These are phyloP conservation scores for Curvularia sp. DNA, from an alignment of 2,329 filamentous ascomycete species.

Conservation along the genomic window DNA sequence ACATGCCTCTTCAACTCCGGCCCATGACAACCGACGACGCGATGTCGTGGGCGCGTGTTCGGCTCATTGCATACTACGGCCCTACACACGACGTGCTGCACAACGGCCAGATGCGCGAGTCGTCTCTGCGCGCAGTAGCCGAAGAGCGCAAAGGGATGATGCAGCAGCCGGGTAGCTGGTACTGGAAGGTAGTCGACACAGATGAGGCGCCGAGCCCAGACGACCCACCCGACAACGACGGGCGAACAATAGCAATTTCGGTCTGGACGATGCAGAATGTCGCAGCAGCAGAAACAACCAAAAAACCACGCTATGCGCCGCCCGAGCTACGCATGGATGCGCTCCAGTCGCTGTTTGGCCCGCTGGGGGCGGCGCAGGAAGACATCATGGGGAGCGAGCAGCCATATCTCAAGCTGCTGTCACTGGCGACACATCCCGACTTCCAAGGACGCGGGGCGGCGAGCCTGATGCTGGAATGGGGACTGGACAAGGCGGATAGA, in stretches of 20 bases:
- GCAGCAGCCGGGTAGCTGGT: slow-evolving; percentile 32
- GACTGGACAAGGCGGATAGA: slow-evolving; percentile 50
- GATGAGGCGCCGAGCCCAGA: slow-evolving; percentile 31
- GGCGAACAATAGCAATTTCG: slow-evolving; percentile 38
- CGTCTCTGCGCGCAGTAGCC: slow-evolving; percentile 35
- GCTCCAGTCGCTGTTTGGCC: slow-evolving; percentile 34
- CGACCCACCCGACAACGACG: slow-evolving; percentile 33
- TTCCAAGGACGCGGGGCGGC: slow-evolving; percentile 53
- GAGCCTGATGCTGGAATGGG: slow-evolving; percentile 49
- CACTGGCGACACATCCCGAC: slow-evolving; percentile 47
- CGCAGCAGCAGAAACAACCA: neutral
- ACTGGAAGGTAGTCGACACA: slow-evolving; percentile 45
- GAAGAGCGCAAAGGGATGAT: slow-evolving; percentile 34
- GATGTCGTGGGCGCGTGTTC: slow-evolving; percentile 40
- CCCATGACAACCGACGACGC: slow-evolving; percentile 33
- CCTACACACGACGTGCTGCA: slow-evolving; percentile 42
- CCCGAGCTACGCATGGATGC: slow-evolving; percentile 61
- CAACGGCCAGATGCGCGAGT: slow-evolving; percentile 31
- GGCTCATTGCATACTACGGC: slow-evolving; percentile 38
- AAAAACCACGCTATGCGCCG: slow-evolving; percentile 73
- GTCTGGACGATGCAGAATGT: slow-evolving; percentile 38
- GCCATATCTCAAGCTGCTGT: slow-evolving; percentile 41
- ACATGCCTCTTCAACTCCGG: slow-evolving; percentile 36
- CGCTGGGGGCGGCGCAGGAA: slow-evolving; percentile 30
- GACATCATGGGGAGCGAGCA: slow-evolving; percentile 35